Evolutionary conservation across 129 eudicot genomes (phyloP).

Genomic region (Tanacetum coccineum): DNA sequence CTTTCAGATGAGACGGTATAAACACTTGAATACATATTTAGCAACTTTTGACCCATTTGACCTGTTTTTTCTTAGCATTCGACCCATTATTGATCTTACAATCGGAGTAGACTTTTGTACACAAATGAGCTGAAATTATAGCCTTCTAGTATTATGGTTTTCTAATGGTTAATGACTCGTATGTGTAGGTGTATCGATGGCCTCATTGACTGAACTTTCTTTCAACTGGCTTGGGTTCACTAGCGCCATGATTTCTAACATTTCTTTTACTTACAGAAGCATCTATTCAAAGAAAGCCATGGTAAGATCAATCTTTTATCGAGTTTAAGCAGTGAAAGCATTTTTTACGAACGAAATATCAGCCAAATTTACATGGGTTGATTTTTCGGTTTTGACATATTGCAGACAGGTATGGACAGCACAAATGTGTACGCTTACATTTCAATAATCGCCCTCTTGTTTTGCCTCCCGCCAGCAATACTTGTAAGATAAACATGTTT

Average conservation of each 20-base stretch:
- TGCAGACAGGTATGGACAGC: conserved; percentile 64
- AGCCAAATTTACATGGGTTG: not conserved
- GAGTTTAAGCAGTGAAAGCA: too few relatives aligned
- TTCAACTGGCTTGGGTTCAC: conserved; percentile 65
- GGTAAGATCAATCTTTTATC: conserved; percentile 24
- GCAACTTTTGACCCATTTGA: not conserved
- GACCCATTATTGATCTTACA: not conserved
- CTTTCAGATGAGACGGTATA: too few relatives aligned
- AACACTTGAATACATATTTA: not conserved
- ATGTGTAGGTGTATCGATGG: conserved; percentile 55
- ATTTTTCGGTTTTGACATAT: conserved; percentile 5
- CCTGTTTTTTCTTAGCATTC: not conserved
- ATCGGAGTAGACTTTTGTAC: too few relatives aligned
- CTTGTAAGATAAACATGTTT: conserved; percentile 35
- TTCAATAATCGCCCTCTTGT: conserved; percentile 52
- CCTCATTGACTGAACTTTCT: conserved; percentile 58
- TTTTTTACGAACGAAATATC: not conserved
- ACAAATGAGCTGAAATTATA: too few relatives aligned
- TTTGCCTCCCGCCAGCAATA: conserved; percentile 63
- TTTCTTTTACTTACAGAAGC: conserved; percentile 58
- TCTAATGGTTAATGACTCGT: not conserved
- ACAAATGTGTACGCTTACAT: conserved; percentile 61
- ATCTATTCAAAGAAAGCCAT: conserved; percentile 63
- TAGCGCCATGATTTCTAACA: conserved; percentile 62
- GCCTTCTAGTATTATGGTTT: too few relatives aligned